Evolutionary conservation across 306 rosid species (phyloP), one percentile per base, ranked within the genome.

Genomic region (Acacia crassicarpa): DNA sequence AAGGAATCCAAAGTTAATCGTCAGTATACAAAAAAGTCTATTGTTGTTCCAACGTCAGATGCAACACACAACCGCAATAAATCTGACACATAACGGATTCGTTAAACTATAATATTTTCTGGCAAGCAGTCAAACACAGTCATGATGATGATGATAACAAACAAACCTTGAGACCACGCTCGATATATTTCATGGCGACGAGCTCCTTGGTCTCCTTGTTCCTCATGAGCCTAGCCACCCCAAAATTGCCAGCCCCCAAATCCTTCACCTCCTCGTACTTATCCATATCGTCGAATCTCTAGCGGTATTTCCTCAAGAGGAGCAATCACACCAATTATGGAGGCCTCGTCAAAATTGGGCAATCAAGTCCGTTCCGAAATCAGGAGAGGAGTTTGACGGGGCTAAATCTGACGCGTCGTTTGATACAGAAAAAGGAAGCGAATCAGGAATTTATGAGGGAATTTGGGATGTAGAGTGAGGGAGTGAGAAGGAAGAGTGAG

Each of bases 111-210:
- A 32, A 20, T 25, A 25, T 30, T 25, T 44, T 80, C 40, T 2
- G 16, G 33, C 27, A 68, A 59, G 40, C n/a, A 82, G 62, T 30
- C 33, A 20, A 66, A 16, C 38, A 14, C 19, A 69, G 32, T 53
- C 59, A 19, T n/a, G 63, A 56, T 56, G 14, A 75, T 38, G 10
- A 14, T 11, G 20, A 27, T 6, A 45, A 12, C 0, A 38, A 38
- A 45, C 38, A 17, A 84, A 91, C 94, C 95, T 88, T 91, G 32
- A 13, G 85, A 67, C 95, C 95, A 67, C 95, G 92, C 67, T 91
- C 95, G 83, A 91, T 91, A 87, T 89, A 91, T 87, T 91, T 91
- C 95, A 89, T 88, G 81, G 95, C 95, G 65, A 91, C 95, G 45
- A 91, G 95, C 77, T 89, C 95, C 87, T 89, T 89, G 72, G 93